phyloP scores from a whole-genome alignment of 225 moss, liverwort and hornwort genomes.

The Polytrichum formosum region DNA sequence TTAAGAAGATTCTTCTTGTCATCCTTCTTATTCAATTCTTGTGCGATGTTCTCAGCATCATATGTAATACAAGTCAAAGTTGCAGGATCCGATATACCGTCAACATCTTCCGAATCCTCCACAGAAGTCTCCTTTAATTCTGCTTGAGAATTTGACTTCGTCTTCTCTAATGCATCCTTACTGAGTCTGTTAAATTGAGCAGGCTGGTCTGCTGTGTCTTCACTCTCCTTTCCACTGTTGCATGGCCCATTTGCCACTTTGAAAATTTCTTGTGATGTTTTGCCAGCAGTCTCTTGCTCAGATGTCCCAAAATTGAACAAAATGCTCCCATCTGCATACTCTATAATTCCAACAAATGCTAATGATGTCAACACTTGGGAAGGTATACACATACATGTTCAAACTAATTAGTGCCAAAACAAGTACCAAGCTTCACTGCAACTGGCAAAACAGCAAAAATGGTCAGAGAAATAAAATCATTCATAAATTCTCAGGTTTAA shows the following conservation, averaged over 20 bases:
- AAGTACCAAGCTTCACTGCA: neutral
- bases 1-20: conserved; percentile 19
- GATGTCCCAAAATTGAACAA: conserved; percentile 82
- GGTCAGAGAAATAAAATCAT: neutral
- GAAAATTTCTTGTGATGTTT: conserved; percentile 1
- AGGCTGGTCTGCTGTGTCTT: conserved; percentile 18
- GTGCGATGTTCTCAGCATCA: conserved; percentile 36
- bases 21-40: conserved; percentile 33
- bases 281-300: conserved; percentile 40
- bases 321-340: conserved; percentile 80
- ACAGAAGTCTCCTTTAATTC: neutral
- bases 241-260: conserved; percentile 29
- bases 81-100: conserved; percentile 39
- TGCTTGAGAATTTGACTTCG: conserved; percentile 1
- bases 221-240: conserved; percentile 20
- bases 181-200: conserved; percentile 21
- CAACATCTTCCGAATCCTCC: neutral
- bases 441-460: neutral
- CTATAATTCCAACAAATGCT: conserved; percentile 20
- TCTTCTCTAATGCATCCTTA: neutral
- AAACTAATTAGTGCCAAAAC: neutral
- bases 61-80: conserved; percentile 29
- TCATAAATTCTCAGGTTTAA: no score
- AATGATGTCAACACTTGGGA: neutral
- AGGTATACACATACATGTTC: neutral